Evolutionary conservation across 2,329 filamentous ascomycete species (phyloP).

Genomic region (Fusarium sp.): DNA sequence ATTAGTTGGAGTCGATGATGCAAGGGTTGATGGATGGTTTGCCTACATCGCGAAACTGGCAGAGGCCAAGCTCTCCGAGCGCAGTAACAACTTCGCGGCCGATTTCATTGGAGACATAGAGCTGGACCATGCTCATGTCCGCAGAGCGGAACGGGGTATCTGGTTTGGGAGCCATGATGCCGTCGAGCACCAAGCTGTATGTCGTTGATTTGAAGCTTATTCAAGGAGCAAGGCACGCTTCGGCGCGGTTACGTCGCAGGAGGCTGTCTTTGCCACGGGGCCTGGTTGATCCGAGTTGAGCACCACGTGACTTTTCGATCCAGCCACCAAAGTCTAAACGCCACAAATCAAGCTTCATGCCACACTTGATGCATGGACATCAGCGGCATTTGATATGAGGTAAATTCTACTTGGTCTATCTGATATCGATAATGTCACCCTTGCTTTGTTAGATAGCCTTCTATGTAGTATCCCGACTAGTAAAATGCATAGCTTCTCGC

Average conservation of each 20-base stretch:
- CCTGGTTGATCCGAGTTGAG: constrained; percentile 43
- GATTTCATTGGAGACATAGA: constrained; percentile 99
- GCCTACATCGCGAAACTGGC: constrained; percentile 96
- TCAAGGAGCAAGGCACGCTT: constrained; percentile 46
- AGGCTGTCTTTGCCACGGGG: constrained; percentile 38
- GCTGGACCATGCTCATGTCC: constrained; percentile 99
- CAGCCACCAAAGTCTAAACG: background rate
- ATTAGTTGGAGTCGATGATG: constrained; percentile 34
- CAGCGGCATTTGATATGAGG: background rate
- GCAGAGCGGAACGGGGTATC: constrained; percentile 99
- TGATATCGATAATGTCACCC: constrained; percentile 14
- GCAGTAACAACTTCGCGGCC: constrained; percentile 97
- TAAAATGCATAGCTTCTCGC: constrained; percentile 7
- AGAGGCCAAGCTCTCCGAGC: constrained; percentile 92
- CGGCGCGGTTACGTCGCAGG: constrained; percentile 47
- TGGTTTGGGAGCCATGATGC: constrained; percentile 72
- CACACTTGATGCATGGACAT: background rate
- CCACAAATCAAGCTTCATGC: constrained; percentile 14
- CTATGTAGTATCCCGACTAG: constrained; percentile 4
- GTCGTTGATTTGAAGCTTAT: constrained; percentile 50
- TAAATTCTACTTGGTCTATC: constrained; percentile 12
- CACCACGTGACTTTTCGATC: constrained; percentile 43
- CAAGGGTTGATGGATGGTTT: constrained; percentile 34
- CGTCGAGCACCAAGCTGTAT: constrained; percentile 50
- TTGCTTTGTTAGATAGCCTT: constrained; percentile 1